Percentiles rank a stretch among this genome's conserved stretches.
Conservation (phyloP, 176 grass and related monocot species). For the Puccinellia tenuiflora region DNA sequence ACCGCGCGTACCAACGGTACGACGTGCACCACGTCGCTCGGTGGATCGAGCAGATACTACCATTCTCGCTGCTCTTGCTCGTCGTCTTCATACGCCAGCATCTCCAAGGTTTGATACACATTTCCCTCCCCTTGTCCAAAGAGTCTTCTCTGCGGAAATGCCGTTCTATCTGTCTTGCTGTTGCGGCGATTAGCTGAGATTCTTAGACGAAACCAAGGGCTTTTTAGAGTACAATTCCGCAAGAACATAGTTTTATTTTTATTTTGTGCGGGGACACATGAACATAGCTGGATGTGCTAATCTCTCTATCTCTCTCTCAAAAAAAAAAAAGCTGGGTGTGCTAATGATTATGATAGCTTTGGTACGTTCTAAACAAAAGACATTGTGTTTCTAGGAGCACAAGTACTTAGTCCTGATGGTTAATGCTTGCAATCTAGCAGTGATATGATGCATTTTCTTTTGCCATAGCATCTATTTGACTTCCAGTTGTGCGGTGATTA, state of each 20-base stretch:
- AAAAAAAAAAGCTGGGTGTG: not conserved
- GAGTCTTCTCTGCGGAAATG: not conserved
- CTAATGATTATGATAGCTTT: slow-evolving; percentile 2
- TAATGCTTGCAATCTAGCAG: not conserved
- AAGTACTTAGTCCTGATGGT: not conserved
- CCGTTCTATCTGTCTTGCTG: not conserved
- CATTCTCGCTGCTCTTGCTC: slow-evolving; percentile 88
- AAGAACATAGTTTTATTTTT: not conserved
- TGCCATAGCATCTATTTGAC: not conserved
- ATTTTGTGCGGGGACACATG: too few species aligned
- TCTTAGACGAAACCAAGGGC: not conserved
- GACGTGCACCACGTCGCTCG: slow-evolving; percentile 85
- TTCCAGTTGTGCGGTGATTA: not conserved
- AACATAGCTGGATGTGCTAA: too few species aligned
- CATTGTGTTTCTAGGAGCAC: not conserved
- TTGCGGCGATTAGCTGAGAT: not conserved
- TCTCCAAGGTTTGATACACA: slow-evolving; percentile 68
- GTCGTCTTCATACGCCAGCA: slow-evolving; percentile 99
- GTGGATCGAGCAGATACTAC: slow-evolving; percentile 97
- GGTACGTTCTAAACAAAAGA: not conserved
- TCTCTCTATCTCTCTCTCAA: too few species aligned
- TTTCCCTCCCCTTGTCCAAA: not conserved
- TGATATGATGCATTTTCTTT: not conserved
- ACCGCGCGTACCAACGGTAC: slow-evolving; percentile 82
- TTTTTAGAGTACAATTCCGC: not conserved